Percentiles rank a stretch among this genome's conserved stretches.
Evolutionary conservation across 176 grass and related monocot species (phyloP).

Genomic region (Luzula sylvatica): DNA sequence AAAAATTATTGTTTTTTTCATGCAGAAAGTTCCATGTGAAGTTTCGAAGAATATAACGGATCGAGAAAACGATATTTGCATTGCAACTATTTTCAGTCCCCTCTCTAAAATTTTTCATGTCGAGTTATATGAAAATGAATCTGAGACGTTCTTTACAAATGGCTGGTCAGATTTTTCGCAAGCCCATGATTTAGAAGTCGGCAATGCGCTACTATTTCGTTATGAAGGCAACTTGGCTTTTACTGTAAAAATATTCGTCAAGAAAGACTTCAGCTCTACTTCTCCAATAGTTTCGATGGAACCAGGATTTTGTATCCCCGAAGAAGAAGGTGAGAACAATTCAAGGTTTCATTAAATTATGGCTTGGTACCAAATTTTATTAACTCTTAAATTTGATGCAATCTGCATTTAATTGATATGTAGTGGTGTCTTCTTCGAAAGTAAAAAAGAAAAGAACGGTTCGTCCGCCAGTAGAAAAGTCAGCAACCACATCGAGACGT

Average conservation of each 20-base stretch:
- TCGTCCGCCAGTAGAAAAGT: background rate
- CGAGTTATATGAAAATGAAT: background rate
- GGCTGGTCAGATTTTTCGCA: slow-evolving; percentile 10
- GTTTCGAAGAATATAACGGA: background rate
- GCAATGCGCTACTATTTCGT: slow-evolving; percentile 8
- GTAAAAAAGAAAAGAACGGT: slow-evolving; percentile 10
- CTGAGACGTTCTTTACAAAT: background rate
- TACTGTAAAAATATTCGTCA: slow-evolving; percentile 13
- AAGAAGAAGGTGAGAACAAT: background rate
- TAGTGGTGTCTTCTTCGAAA: slow-evolving; percentile 1
- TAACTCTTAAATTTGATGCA: background rate
- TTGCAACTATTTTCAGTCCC: slow-evolving; percentile 16
- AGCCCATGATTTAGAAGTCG: slow-evolving; percentile 4
- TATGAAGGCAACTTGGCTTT: slow-evolving; percentile 21
- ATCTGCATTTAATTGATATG: background rate
- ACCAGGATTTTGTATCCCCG: background rate
- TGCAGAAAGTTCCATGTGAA: slow-evolving; percentile 19
- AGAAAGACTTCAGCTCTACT: slow-evolving; percentile 1
- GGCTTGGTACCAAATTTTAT: too few species aligned
- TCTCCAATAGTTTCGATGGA: background rate
- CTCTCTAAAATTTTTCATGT: slow-evolving; percentile 1
- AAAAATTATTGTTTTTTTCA: background rate
- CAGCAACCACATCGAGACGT: background rate
- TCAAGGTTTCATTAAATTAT: too few species aligned
- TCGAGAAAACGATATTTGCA: background rate